These are phyloP conservation scores for Candida orba DNA, from an alignment of 805 yeast genomes.

Conservation along the genomic window DNA sequence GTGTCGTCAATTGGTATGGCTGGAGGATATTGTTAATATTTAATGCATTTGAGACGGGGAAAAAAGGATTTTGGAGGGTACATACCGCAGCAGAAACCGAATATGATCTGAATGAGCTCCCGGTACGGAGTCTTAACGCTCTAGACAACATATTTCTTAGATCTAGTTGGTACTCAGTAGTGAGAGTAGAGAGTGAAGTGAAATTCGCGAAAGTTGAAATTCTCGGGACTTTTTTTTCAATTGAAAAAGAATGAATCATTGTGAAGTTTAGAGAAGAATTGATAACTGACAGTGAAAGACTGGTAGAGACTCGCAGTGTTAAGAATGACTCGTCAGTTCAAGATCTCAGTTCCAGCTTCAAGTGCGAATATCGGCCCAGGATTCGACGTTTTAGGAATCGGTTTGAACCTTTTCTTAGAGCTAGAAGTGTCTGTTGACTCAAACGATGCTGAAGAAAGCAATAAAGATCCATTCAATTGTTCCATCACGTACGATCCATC, in stretches of 20 bases:
- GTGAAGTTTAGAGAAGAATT: not conserved
- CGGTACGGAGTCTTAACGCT: not conserved
- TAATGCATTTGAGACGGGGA: not conserved
- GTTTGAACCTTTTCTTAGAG: conserved; percentile 67
- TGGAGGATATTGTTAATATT: not conserved
- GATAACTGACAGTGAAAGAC: no score
- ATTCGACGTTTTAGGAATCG: conserved; percentile 92
- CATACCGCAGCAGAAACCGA: conserved; percentile 19
- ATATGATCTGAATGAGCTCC: conserved; percentile 6
- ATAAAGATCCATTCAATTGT: conserved; percentile 62
- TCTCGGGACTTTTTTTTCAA: no score
- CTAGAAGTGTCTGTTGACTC: conserved; percentile 62
- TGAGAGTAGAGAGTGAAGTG: not conserved
- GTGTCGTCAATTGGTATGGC: conserved; percentile 29
- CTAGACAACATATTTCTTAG: not conserved
- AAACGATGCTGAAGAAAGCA: conserved; percentile 35
- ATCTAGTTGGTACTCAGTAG: no score
- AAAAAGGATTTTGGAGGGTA: not conserved
- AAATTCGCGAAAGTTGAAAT: not conserved
- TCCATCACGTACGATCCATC: conserved; percentile 56
- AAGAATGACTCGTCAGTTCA: conserved; percentile 42
- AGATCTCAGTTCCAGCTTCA: conserved; percentile 84
- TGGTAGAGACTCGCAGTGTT: no score
- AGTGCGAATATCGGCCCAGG: conserved; percentile 99
- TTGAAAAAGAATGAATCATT: not conserved